Base-by-base conservation (phyloP, 192 early-diverging fungal species). In the Rhizoclosmatium globosum region DNA sequence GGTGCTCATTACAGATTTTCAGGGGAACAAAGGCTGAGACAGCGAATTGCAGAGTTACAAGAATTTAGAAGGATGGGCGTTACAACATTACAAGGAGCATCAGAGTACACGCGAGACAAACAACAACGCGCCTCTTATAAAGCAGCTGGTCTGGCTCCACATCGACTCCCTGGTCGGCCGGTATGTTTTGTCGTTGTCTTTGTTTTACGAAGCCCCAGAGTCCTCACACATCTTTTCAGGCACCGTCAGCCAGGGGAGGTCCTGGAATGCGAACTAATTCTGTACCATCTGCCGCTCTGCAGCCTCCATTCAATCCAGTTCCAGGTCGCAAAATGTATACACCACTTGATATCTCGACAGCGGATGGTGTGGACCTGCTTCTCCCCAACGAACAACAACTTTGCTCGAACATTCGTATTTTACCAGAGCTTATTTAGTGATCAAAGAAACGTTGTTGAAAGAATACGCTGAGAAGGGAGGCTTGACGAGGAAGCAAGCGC, bases 51-150 rank as follows among this genome's bases (percentile, higher is more conserved):
- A 39, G 89, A 94, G 79, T 84, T 98, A 41, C 95, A 97, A 76
- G 95, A 97, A 80, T 98, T 92, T 87, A 87, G 95, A 46, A 88
- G 92, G 66, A 95, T 95, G 80, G 97, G 97, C n/a, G 87, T 97
- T 31, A 94, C 91, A 2, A 90, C 92, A 0, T 81, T 92, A 3
- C 85, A 85, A 23, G 92, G 95, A 48, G 93, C 93, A 0, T 86
- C 91, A 23, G 92, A 93, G 39, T 98, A 94, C 76, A 85, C 85
- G 39, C 67, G 82, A 23, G 86, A 89, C 17, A 88, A 86, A 70
- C n/a, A 64, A 15, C 9, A 71, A 13, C 57, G 85, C 59, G 81
- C 84, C 6, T 41, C 17, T 38, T 68, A 68, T 64, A 77, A 77
- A 53, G 76, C 66, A 7, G 76, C 76, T 31, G 64, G 66, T n/a